These are phyloP conservation scores for Taxawa tesnikishii DNA, from an alignment of 2,329 filamentous ascomycete genomes.

Conservation along the genomic window DNA sequence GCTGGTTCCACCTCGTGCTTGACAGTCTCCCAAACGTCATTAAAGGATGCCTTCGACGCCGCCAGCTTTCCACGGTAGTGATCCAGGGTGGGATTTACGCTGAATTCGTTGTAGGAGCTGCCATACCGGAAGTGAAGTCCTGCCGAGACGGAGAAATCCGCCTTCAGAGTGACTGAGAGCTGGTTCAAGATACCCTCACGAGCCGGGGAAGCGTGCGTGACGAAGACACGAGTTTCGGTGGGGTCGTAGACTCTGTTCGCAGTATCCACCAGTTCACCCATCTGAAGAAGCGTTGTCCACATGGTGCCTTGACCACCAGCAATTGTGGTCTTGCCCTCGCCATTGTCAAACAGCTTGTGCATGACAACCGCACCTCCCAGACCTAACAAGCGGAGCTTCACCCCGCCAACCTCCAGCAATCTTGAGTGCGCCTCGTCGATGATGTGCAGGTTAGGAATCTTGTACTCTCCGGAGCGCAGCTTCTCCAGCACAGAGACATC, in stretches of 20 bases:
- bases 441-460: slow-evolving; percentile 92
- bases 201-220: slow-evolving; percentile 93
- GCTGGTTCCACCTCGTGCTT: slow-evolving; percentile 92
- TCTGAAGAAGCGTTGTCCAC: slow-evolving; percentile 97
- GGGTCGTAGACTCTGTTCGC: slow-evolving; percentile 97
- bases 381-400: slow-evolving; percentile 88
- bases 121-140: slow-evolving; percentile 97
- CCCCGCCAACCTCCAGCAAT: slow-evolving; percentile 84
- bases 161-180: slow-evolving; percentile 91
- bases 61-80: slow-evolving; percentile 98
- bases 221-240: slow-evolving; percentile 89
- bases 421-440: slow-evolving; percentile 97
- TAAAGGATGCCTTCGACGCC: slow-evolving; percentile 95
- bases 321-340: slow-evolving; percentile 94
- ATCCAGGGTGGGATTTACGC: slow-evolving; percentile 92
- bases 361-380: slow-evolving; percentile 95
- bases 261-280: slow-evolving; percentile 95
- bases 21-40: slow-evolving; percentile 98
- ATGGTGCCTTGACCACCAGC: slow-evolving; percentile 97
- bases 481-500: slow-evolving; percentile 96
- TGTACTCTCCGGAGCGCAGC: slow-evolving; percentile 95
- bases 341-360: slow-evolving; percentile 99
- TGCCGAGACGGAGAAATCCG: slow-evolving; percentile 95
- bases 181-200: slow-evolving; percentile 95
- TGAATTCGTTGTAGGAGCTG: slow-evolving; percentile 99